phyloP scores from a whole-genome alignment of 805 yeast species.

The Zygoascus flipseniorum region DNA sequence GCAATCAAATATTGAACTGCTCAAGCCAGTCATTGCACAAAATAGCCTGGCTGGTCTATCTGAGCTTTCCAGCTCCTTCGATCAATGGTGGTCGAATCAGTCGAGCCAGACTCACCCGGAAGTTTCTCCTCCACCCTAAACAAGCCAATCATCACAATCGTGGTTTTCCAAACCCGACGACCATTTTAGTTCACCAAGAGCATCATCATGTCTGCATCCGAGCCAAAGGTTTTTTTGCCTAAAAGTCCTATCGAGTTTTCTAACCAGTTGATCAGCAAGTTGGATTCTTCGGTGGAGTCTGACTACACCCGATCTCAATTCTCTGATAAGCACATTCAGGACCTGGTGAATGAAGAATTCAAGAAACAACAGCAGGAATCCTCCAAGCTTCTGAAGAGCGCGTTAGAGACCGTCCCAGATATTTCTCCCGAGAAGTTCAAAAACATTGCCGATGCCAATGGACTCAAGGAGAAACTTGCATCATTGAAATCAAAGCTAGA shows the following conservation, averaged over 20 bases:
- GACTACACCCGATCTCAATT: constrained; percentile 30
- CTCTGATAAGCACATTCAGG: constrained; percentile 27
- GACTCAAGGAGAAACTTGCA: constrained; percentile 22
- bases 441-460: constrained; percentile 10
- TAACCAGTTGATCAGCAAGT: constrained; percentile 22
- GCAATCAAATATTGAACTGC: constrained; percentile 25
- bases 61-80: not conserved
- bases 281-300: constrained; percentile 28
- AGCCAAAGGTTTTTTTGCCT: constrained; percentile 25
- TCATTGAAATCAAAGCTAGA: constrained; percentile 24
- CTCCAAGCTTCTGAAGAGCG: constrained; percentile 19
- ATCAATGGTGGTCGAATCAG: not conserved
- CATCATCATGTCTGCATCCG: not conserved
- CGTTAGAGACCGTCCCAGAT: constrained; percentile 9
- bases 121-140: not conserved
- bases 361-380: constrained; percentile 25
- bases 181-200: not conserved
- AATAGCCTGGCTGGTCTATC: not conserved
- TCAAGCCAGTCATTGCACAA: not conserved
- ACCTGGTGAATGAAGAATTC: constrained; percentile 27
- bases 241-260: constrained; percentile 27
- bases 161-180: not conserved
- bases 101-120: not conserved
- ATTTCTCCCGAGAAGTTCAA: not conserved
- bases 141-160: not conserved